Evolutionary conservation across 1,284 basidiomycete species (phyloP), one percentile per base, ranked within the genome.

Genomic region (Hypsizygus ulmarius): DNA sequence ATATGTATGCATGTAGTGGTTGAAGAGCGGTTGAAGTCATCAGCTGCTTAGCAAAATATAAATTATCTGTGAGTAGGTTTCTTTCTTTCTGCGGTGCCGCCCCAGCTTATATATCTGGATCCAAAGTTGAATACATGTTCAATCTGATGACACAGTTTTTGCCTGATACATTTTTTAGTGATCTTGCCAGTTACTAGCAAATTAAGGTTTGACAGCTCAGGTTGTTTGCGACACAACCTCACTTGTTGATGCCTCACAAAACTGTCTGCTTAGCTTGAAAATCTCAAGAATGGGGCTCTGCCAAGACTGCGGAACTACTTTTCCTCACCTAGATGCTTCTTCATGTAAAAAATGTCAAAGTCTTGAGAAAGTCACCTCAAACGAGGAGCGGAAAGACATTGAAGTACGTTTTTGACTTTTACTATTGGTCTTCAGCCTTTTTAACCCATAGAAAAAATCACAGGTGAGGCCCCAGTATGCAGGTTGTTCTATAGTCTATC

Each of bases 381-480:
- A 45, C 3, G 25, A 8, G 4, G 37, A 47, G 5, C 34, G 25
- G 0, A 29, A 49, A 30, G 47, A 16, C 37, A 49, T 49, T 14
- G 35, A 43, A 27, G 47, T 38, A 6, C 28, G 47, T 10, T 5
- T 30, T n/a, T n/a, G n/a, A n/a, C n/a, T 30, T 16, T n/a, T 4
- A n/a, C 19, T 18, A n/a, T 18, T 8, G 19, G 3, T 1, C 28
- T 18, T 19, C 10, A 18, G 25, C 29, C 28, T 7, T 6, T 21
- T 19, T 12, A 30, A 25, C 4, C 30, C 19, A 28, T 38, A 5
- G 14, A 14, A 27, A 18, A 25, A 6, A 29, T 18, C 16, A 10
- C 1, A 49, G 41, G n/a, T 21, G 9, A 28, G 32, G 41, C 47
- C 41, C 2, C 47, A 49, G 18, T 49, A 41, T 18, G n/a, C 43